Conservation (phyloP, 805 yeast species). For the Sugiyamaella valdiviana region DNA sequence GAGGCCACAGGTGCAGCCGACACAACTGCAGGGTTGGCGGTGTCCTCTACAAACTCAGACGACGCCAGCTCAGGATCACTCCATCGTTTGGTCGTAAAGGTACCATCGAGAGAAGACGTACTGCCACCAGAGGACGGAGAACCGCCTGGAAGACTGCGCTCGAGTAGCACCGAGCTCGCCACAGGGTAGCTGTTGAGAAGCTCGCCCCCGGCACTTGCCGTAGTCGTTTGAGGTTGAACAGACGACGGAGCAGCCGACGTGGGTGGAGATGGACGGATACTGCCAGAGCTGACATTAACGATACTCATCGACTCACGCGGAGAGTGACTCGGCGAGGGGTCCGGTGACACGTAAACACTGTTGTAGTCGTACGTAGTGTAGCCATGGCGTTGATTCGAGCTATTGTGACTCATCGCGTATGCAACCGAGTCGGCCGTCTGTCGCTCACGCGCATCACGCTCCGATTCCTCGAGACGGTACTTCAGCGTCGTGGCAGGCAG, state of each 20-base stretch:
- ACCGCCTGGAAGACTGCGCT: not conserved
- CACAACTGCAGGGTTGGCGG: not conserved
- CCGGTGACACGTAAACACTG: conserved; percentile 24
- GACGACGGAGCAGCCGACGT: not conserved
- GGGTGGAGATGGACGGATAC: not conserved
- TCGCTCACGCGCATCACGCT: conserved; percentile 39
- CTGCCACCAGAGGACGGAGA: not conserved
- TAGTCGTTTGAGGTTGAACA: conserved; percentile 6
- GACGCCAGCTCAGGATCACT: not conserved
- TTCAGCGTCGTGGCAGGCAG: conserved; percentile 85
- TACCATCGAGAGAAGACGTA: not conserved
- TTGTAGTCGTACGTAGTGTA: conserved; percentile 26
- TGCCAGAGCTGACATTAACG: not conserved
- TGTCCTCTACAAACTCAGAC: conserved; percentile 7
- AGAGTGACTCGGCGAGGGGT: conserved; percentile 16
- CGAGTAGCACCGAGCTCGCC: conserved; percentile 1
- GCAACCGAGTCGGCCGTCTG: conserved; percentile 27
- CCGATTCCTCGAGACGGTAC: conserved; percentile 61
- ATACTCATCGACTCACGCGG: conserved; percentile 9
- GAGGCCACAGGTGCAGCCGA: not conserved
- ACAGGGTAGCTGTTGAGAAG: conserved; percentile 1
- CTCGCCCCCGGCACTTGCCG: conserved; percentile 8
- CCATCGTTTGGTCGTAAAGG: not conserved
- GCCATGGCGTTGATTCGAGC: conserved; percentile 33
- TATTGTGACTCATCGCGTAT: conserved; percentile 64